Evolutionary conservation across 495 filamentous ascomycete genomes (phyloP).

Genomic region (Monascus purpureus): DNA sequence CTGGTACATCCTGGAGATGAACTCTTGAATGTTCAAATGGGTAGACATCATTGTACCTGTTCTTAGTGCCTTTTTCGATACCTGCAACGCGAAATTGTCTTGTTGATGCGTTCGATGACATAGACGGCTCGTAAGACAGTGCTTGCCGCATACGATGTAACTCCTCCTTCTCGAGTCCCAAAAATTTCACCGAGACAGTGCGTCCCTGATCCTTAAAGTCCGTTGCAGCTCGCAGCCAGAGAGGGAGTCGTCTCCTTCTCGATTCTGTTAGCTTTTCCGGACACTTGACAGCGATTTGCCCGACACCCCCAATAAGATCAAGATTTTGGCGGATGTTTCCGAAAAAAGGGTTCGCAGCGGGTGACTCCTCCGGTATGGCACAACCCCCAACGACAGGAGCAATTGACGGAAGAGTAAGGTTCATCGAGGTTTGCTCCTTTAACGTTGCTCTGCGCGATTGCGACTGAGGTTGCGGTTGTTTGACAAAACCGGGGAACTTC

Average conservation of each 20-base stretch:
- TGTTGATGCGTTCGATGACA: slow-evolving; percentile 9
- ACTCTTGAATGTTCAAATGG: slow-evolving; percentile 93
- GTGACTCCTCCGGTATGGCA: slow-evolving; percentile 54
- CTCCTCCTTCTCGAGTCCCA: slow-evolving; percentile 71
- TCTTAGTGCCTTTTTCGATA: slow-evolving; percentile 88
- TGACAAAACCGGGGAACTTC: slow-evolving; percentile 31
- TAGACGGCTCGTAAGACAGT: slow-evolving; percentile 46
- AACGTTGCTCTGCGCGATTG: slow-evolving; percentile 15
- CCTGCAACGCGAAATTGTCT: slow-evolving; percentile 55
- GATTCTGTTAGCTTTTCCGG: slow-evolving; percentile 41
- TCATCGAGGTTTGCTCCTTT: slow-evolving; percentile 32
- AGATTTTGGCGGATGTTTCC: slow-evolving; percentile 93
- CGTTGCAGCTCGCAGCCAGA: slow-evolving; percentile 61
- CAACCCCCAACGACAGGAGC: slow-evolving; percentile 81
- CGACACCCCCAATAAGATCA: slow-evolving; percentile 87
- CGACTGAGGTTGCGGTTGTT: slow-evolving; percentile 12
- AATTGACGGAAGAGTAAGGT: slow-evolving; percentile 36
- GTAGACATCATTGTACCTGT: slow-evolving; percentile 94
- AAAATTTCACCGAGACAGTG: slow-evolving; percentile 66
- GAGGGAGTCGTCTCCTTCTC: slow-evolving; percentile 40
- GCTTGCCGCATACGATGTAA: slow-evolving; percentile 86
- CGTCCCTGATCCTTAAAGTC: slow-evolving; percentile 59
- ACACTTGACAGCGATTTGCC: slow-evolving; percentile 65
- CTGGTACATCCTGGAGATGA: slow-evolving; percentile 51
- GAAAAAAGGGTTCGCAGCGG: slow-evolving; percentile 79